Conservation (phyloP, 805 yeast species). For the Hanseniaspora valbyensis region DNA sequence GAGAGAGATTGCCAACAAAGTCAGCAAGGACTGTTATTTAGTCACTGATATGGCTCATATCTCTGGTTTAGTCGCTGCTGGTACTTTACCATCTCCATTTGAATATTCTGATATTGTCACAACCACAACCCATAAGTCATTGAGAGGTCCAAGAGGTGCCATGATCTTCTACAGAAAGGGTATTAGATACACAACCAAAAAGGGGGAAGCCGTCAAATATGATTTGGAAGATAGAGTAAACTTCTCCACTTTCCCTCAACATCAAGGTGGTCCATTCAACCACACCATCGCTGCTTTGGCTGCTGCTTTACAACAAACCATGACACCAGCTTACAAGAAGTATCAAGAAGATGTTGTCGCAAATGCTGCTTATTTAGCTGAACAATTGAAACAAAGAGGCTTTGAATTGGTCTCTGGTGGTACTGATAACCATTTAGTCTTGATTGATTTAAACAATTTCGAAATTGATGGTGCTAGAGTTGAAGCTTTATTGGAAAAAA, state of each 20-base stretch:
- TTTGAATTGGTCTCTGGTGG: conserved; percentile 78
- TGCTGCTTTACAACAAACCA: conserved; percentile 86
- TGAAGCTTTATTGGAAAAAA: conserved; percentile 77
- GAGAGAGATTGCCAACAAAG: conserved; percentile 81
- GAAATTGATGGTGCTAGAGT: conserved; percentile 90
- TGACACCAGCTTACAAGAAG: conserved; percentile 73
- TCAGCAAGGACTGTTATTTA: conserved; percentile 66
- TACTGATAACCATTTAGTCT: conserved; percentile 87
- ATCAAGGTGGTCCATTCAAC: conserved; percentile 99
- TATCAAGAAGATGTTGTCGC: conserved; percentile 75
- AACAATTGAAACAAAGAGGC: conserved; percentile 52
- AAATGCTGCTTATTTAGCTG: conserved; percentile 70
- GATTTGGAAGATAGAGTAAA: conserved; percentile 87
- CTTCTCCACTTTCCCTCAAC: conserved; percentile 97
- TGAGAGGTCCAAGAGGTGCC: conserved; percentile 98
- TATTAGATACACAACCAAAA: conserved; percentile 65
- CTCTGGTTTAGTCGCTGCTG: conserved; percentile 91
- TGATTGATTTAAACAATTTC: conserved; percentile 67
- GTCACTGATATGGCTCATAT: conserved; percentile 96
- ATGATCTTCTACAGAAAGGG: conserved; percentile 97
- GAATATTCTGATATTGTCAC: conserved; percentile 91
- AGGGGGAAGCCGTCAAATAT: conserved; percentile 73
- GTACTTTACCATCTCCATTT: conserved; percentile 87
- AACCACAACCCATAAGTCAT: conserved; percentile 93
- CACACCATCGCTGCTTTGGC: conserved; percentile 95